These are phyloP conservation scores for Salvia rosmarinus DNA, from an alignment of 257 asterid species.

Conservation along the genomic window DNA sequence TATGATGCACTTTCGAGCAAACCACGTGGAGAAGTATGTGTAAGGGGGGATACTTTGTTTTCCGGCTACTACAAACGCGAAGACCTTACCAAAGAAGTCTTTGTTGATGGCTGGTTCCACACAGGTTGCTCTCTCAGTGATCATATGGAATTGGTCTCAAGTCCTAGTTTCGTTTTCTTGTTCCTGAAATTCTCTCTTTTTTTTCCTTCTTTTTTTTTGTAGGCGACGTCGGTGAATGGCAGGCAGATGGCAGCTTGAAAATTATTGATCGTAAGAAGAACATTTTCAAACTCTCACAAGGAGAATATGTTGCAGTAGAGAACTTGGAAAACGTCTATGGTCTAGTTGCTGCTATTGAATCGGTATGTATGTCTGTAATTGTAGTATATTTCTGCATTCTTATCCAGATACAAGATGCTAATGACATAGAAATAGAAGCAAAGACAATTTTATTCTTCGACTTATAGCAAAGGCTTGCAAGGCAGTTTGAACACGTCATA, in stretches of 20 bases:
- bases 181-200: slow-evolving; percentile 18
- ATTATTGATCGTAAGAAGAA: slow-evolving; percentile 94
- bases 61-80: slow-evolving; percentile 91
- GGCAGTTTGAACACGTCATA: slow-evolving; percentile 15
- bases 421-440: not conserved
- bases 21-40: slow-evolving; percentile 95
- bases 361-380: slow-evolving; percentile 52
- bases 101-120: slow-evolving; percentile 94
- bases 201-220: slow-evolving; percentile 16
- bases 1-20: slow-evolving; percentile 80
- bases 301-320: slow-evolving; percentile 99
- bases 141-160: slow-evolving; percentile 25
- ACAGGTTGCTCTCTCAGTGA: slow-evolving; percentile 59
- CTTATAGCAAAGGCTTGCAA: not conserved
- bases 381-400: slow-evolving; percentile 16
- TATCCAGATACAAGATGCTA: slow-evolving; percentile 6
- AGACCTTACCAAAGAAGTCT: slow-evolving; percentile 88
- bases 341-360: slow-evolving; percentile 58
- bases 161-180: slow-evolving; percentile 25
- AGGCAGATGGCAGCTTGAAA: slow-evolving; percentile 84
- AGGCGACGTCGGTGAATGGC: slow-evolving; percentile 99
- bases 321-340: slow-evolving; percentile 88
- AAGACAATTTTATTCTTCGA: not conserved
- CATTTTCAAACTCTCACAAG: slow-evolving; percentile 95
- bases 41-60: slow-evolving; percentile 79